Conservation (phyloP, 2,329 filamentous ascomycete genomes). For the Cordyceps cicadae region DNA sequence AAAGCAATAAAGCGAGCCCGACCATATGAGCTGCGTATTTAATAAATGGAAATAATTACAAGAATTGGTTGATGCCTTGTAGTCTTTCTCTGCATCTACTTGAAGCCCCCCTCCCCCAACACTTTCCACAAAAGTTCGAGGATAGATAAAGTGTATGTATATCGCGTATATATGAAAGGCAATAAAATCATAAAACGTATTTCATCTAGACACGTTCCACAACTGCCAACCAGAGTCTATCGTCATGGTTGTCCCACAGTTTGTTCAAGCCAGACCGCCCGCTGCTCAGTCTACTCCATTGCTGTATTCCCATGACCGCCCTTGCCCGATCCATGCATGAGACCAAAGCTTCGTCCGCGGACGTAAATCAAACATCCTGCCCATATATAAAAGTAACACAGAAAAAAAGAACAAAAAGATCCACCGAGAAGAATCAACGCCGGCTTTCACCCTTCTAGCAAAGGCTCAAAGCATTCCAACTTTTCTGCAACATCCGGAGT, state of each 20-base stretch:
- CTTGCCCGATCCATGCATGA: background rate
- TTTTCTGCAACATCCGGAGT: background rate
- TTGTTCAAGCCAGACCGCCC: slow-evolving; percentile 3
- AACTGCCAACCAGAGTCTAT: slow-evolving; percentile 13
- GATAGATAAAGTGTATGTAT: background rate
- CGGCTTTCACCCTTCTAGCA: background rate
- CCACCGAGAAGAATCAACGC: slow-evolving; percentile 5
- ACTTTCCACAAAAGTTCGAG: background rate
- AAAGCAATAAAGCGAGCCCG: too few relatives aligned
- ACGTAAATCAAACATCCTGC: background rate
- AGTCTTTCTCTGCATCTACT: background rate
- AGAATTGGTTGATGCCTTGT: too few relatives aligned
- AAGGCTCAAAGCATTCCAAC: slow-evolving; percentile 6
- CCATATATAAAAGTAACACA: background rate
- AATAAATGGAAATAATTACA: too few relatives aligned
- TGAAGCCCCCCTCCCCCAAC: too few relatives aligned
- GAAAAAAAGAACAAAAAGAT: background rate
- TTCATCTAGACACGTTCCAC: slow-evolving; percentile 1
- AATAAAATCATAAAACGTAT: slow-evolving; percentile 1
- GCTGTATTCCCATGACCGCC: background rate
- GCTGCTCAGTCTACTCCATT: slow-evolving; percentile 2
- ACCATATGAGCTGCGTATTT: too few relatives aligned
- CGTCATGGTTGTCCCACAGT: slow-evolving; percentile 15
- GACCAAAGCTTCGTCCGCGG: background rate
- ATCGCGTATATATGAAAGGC: background rate